These are phyloP conservation scores for Solanum hybrid DNA, from an alignment of 305 asterid genomes.

Conservation along the genomic window DNA sequence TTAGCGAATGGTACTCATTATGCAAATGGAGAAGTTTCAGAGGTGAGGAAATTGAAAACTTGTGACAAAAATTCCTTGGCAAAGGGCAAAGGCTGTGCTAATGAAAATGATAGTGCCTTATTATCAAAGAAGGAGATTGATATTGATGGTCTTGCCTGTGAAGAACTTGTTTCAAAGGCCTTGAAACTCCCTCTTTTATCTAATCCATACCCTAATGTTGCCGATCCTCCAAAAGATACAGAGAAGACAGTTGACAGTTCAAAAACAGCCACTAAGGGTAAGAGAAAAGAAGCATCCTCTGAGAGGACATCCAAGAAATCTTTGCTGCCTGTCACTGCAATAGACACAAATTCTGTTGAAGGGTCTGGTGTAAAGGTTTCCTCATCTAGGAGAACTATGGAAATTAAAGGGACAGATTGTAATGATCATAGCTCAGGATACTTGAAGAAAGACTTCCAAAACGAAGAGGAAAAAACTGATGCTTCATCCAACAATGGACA, in stretches of 20 bases:
- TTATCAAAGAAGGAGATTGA: conserved; percentile 42
- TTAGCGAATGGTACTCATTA: conserved; percentile 41
- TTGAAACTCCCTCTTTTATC: conserved; percentile 72
- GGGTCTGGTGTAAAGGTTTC: conserved; percentile 33
- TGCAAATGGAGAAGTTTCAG: conserved; percentile 30
- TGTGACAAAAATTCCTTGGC: conserved; percentile 26
- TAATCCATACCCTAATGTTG: conserved; percentile 24
- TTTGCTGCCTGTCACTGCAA: conserved; percentile 30
- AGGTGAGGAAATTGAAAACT: conserved; percentile 35
- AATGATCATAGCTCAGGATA: conserved; percentile 20
- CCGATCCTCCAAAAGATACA: conserved; percentile 23
- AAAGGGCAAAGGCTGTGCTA: conserved; percentile 16
- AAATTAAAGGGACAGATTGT: conserved; percentile 31
- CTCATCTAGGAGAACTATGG: conserved; percentile 28
- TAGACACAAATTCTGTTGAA: conserved; percentile 29
- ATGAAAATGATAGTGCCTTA: conserved; percentile 21
- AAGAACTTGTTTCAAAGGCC: conserved; percentile 72
- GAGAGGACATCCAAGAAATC: conserved; percentile 33
- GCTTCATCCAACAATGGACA: conserved; percentile 32
- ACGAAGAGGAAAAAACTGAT: conserved; percentile 27
- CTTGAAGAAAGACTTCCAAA: conserved; percentile 25
- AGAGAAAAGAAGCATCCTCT: conserved; percentile 28
- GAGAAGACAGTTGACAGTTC: conserved; percentile 20
- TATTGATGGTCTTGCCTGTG: conserved; percentile 46
- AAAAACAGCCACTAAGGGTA: conserved; percentile 19